These are phyloP conservation scores for Fomitopsis palustris DNA, from an alignment of 1,284 basidiomycete species.

Conservation along the genomic window DNA sequence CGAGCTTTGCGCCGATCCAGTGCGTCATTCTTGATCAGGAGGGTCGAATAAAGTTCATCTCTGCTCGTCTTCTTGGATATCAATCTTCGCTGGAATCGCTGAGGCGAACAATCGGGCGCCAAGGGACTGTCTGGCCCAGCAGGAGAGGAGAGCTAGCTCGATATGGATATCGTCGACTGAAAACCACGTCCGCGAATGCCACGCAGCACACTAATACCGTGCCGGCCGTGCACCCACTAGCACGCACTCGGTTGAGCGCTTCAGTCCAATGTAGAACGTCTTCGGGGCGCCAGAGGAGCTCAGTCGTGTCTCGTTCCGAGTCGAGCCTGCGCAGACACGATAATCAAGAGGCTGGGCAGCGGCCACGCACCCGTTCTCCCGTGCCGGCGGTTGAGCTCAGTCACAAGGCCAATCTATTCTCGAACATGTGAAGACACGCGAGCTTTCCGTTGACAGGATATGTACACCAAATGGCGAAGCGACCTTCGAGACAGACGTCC, in stretches of 20 bases:
- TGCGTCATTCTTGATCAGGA: constrained; percentile 8
- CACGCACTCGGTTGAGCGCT: neutral
- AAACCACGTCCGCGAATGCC: constrained; percentile 1
- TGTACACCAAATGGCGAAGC: constrained; percentile 7
- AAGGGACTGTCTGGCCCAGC: neutral
- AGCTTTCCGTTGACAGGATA: constrained; percentile 7
- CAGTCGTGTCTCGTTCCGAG: neutral
- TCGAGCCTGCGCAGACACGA: neutral
- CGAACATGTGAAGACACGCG: constrained; percentile 2
- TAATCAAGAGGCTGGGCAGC: neutral
- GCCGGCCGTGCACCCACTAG: constrained; percentile 1
- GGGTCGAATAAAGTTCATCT: constrained; percentile 4
- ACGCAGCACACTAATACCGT: neutral
- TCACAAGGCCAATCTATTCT: constrained; percentile 5
- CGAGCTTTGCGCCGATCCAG: constrained; percentile 9
- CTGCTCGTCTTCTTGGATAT: constrained; percentile 5
- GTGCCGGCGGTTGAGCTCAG: constrained; percentile 2
- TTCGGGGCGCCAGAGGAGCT: neutral
- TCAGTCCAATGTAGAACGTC: neutral
- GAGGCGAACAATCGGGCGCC: constrained; percentile 2
- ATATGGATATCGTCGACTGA: constrained; percentile 2
- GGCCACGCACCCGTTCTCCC: neutral
- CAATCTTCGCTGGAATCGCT: constrained; percentile 12
- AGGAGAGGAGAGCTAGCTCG: constrained; percentile 7
- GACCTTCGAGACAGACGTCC: constrained; percentile 9